A percentile compares a stretch with the other conserved stretches of the same genome.
Conservation (phyloP, 2,329 filamentous ascomycete genomes). For the Coleophoma eucalyptorum region DNA sequence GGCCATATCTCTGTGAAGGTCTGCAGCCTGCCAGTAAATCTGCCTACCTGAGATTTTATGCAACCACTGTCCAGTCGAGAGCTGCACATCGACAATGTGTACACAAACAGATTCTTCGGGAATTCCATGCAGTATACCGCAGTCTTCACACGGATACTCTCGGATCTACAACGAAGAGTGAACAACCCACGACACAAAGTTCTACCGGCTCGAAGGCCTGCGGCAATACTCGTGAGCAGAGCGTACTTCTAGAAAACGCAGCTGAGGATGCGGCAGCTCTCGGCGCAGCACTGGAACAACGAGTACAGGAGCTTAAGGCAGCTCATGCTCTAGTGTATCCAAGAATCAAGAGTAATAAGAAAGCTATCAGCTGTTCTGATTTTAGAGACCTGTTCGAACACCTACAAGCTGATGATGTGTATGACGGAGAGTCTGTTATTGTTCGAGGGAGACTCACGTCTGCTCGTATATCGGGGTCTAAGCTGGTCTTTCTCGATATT, state of each 20-base stretch:
- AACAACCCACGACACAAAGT: neutral
- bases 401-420: constrained; percentile 27
- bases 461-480: constrained; percentile 67
- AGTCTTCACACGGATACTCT: neutral
- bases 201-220: neutral
- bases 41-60: constrained; percentile 47
- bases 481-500: constrained; percentile 82
- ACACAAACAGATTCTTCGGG: neutral
- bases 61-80: constrained; percentile 7
- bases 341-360: constrained; percentile 33
- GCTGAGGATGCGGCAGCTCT: neutral
- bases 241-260: too few relatives aligned
- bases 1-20: constrained; percentile 47
- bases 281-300: constrained; percentile 31
- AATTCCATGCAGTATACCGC: neutral
- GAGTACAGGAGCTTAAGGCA: constrained; percentile 49
- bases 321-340: constrained; percentile 53
- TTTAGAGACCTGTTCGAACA: constrained; percentile 27
- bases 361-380: constrained; percentile 27
- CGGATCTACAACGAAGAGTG: neutral
- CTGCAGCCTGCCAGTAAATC: constrained; percentile 30
- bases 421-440: constrained; percentile 11
- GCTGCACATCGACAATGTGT: neutral
- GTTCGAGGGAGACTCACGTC: constrained; percentile 67
- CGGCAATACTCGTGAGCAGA: neutral